These are phyloP conservation scores for Pilatotrama ljubarskyi DNA, from an alignment of 768 basidiomycete genomes.

Conservation along the genomic window DNA sequence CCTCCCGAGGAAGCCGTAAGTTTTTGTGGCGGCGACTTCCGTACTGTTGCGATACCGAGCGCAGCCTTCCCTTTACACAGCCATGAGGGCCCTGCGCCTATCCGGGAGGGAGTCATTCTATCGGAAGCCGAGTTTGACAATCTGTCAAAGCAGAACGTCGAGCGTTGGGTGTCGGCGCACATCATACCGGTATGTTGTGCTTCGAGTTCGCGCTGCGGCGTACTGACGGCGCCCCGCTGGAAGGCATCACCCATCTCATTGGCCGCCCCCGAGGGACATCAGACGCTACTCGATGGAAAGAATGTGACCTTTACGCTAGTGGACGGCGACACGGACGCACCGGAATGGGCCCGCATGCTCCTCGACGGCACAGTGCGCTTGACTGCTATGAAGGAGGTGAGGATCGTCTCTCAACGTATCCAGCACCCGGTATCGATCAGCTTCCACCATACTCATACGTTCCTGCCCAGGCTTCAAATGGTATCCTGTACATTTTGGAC, in stretches of 20 bases:
- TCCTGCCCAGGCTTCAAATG: constrained; percentile 50
- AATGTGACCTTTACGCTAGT: constrained; percentile 53
- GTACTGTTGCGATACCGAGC: background rate
- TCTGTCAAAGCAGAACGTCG: constrained; percentile 63
- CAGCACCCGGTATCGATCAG: background rate
- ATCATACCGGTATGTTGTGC: constrained; percentile 69
- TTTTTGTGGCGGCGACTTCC: constrained; percentile 14
- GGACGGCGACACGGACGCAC: constrained; percentile 34
- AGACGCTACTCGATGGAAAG: constrained; percentile 60
- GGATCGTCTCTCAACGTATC: constrained; percentile 22
- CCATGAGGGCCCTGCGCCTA: constrained; percentile 53
- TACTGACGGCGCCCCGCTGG: background rate
- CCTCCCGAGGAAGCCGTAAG: constrained; percentile 79
- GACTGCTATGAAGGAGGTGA: constrained; percentile 61
- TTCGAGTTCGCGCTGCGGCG: background rate
- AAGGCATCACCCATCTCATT: constrained; percentile 50
- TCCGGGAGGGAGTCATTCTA: constrained; percentile 51
- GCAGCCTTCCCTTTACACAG: constrained; percentile 36
- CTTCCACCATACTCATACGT: background rate
- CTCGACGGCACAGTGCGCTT: constrained; percentile 60
- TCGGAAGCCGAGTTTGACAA: constrained; percentile 68
- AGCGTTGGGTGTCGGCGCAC: constrained; percentile 80
- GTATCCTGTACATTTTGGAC: constrained; percentile 59
- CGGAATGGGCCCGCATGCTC: constrained; percentile 60
- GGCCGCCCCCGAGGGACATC: constrained; percentile 46